A percentile compares a stretch with the other conserved stretches of the same genome.
Evolutionary conservation across 2,329 filamentous ascomycete genomes (phyloP).

Genomic region (Ceratocystis ficicola): DNA sequence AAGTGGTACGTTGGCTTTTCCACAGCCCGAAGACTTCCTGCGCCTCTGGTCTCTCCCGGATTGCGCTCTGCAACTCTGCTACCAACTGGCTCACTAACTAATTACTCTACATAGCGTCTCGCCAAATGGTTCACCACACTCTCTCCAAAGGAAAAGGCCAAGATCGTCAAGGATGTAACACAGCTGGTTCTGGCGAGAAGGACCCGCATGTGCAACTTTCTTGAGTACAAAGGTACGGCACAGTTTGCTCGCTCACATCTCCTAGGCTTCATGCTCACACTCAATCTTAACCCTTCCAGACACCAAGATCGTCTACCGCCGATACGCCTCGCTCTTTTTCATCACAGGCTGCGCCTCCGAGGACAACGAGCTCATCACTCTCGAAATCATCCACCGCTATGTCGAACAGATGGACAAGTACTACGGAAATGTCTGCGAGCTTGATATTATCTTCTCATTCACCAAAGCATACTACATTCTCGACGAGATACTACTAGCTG

Average conservation of each 20-base stretch:
- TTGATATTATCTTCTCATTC: constrained; percentile 99
- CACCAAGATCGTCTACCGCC: constrained; percentile 95
- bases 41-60: background rate
- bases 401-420: constrained; percentile 99
- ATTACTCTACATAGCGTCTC: constrained; percentile 54
- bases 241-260: constrained; percentile 13
- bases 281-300: constrained; percentile 41
- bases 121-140: constrained; percentile 99
- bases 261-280: background rate
- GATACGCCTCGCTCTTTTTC: constrained; percentile 98
- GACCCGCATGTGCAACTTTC: constrained; percentile 99
- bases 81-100: too few relatives aligned
- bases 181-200: constrained; percentile 90
- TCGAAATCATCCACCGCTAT: constrained; percentile 97
- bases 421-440: constrained; percentile 98
- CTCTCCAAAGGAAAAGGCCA: constrained; percentile 95
- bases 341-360: constrained; percentile 95
- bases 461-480: constrained; percentile 99
- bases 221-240: constrained; percentile 85
- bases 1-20: constrained; percentile 64
- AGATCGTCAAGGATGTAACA: constrained; percentile 99
- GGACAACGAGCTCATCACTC: constrained; percentile 95
- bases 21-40: background rate
- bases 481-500: constrained; percentile 86
- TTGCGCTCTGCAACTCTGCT: too few relatives aligned